Evolutionary conservation across 441 rosid species (phyloP).

Genomic region (Macaranga tanarius): DNA sequence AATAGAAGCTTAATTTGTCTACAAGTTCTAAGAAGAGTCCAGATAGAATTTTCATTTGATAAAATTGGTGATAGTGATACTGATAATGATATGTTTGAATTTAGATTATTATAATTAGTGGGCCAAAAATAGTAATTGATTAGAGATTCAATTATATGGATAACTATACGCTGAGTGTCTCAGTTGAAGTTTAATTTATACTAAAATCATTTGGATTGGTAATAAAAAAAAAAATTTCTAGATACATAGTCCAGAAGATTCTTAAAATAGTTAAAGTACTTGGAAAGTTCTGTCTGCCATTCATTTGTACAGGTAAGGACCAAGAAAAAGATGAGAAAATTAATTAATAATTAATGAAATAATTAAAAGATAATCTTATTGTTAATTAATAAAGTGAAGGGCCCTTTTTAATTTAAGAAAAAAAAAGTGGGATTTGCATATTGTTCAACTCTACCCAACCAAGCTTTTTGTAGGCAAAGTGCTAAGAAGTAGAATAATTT

Average conservation of each 20-base stretch:
- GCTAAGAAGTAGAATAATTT: no score
- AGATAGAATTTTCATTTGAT: constrained; percentile 19
- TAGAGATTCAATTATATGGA: neutral
- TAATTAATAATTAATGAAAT: neutral
- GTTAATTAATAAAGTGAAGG: neutral
- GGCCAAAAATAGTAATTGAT: neutral
- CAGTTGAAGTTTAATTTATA: no score
- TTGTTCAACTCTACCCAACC: no score
- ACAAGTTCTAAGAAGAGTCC: constrained; percentile 23
- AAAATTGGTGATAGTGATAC: constrained; percentile 3
- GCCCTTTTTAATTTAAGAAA: no score
- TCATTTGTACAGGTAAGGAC: neutral
- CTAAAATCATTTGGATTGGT: neutral
- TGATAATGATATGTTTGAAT: constrained; percentile 1
- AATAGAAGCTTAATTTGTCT: constrained; percentile 13
- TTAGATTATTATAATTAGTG: neutral
- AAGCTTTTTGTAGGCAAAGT: no score
- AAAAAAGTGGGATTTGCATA: no score
- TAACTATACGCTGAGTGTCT: neutral
- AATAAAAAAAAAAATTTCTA: neutral
- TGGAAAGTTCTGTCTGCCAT: constrained; percentile 5
- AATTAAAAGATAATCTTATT: neutral
- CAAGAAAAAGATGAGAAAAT: neutral
- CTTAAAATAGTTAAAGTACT: neutral
- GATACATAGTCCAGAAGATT: constrained; percentile 14